Base-by-base conservation (phyloP, 208 protist genomes). In the Spongospora subterranea region DNA sequence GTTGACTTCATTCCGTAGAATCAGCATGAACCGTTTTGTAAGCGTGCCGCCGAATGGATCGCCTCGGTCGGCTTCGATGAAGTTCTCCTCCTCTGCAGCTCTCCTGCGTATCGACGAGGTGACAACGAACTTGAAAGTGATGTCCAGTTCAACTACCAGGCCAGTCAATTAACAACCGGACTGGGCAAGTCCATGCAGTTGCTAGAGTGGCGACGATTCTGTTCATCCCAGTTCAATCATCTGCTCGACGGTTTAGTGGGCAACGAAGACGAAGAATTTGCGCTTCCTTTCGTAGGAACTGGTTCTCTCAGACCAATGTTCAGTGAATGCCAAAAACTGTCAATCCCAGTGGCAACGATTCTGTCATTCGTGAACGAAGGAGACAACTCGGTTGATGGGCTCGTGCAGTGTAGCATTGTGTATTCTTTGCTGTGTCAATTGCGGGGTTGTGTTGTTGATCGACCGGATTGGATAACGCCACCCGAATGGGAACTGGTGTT, bases 401-500 rank as follows among this genome's bases (percentile, higher is more conserved):
- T 82, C 13, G 13, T 45, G 71, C 71, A 82, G 35, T 6, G 17
- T 43, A n/a, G n/a, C 13, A 6, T 35, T 6, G 17, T 82, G 17
- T 45, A 45, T 13, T n/a, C 17, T 45, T 20, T 82, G 6, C 13
- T 82, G 35, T 20, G 71, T 65, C 54, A 29, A 29, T 29, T 65
- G 54, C 54, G 29, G 54, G 54, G 54, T 29, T 17, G 29, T 29
- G 54, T 32, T 29, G 54, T 32, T 29, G 54, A 65, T 29, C 54
- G 54, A 65, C 11, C 35, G 6, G 17, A 82, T 43, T 82, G 71
- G 71, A 35, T 40, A n/a, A 35, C n/a, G 6, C 71, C 71, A 40
- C 35, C n/a, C 6, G 71, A 82, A 82, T 82, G 71, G 71, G 17
- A 35, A n/a, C n/a, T 82, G 6, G 71, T 82, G 6, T 82, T 82